phyloP scores from a whole-genome alignment of 106 monocot genomes.

The Cymbidium sinense region DNA sequence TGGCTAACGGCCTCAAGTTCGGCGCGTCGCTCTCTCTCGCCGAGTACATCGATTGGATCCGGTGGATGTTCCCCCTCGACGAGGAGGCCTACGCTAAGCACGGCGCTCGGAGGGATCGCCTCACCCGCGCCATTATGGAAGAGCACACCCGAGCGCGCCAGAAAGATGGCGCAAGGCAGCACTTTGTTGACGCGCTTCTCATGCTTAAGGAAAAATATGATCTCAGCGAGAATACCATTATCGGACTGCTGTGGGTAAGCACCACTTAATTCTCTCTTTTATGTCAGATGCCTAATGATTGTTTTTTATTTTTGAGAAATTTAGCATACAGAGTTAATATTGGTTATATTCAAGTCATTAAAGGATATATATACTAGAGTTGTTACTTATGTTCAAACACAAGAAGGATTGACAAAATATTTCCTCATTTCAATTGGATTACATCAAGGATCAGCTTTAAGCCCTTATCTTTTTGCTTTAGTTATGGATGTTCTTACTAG shows the following conservation, averaged over 20 bases:
- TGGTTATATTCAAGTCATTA: too few relatives aligned
- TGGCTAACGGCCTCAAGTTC: slow-evolving; percentile 54
- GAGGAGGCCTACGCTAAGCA: slow-evolving; percentile 64
- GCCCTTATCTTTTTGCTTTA: too few relatives aligned
- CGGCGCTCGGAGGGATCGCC: slow-evolving; percentile 43
- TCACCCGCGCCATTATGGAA: slow-evolving; percentile 69
- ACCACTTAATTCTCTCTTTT: background rate
- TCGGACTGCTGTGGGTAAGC: slow-evolving; percentile 73
- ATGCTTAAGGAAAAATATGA: slow-evolving; percentile 61
- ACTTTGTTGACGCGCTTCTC: slow-evolving; percentile 75
- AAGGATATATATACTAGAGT: too few relatives aligned
- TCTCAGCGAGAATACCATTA: slow-evolving; percentile 78
- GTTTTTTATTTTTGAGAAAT: too few relatives aligned
- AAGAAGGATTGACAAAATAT: too few relatives aligned
- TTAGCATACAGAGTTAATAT: too few relatives aligned
- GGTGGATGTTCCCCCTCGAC: slow-evolving; percentile 71
- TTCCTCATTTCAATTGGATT: too few relatives aligned
- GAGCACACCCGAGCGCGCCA: slow-evolving; percentile 58
- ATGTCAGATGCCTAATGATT: background rate
- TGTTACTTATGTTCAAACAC: too few relatives aligned
- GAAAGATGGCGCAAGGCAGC: slow-evolving; percentile 49
- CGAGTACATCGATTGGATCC: slow-evolving; percentile 62
- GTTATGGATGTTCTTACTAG: too few relatives aligned
- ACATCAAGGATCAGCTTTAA: too few relatives aligned
- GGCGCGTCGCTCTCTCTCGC: slow-evolving; percentile 69